These are phyloP conservation scores for Populus simonii DNA, from an alignment of 345 rosid genomes.

Conservation along the genomic window DNA sequence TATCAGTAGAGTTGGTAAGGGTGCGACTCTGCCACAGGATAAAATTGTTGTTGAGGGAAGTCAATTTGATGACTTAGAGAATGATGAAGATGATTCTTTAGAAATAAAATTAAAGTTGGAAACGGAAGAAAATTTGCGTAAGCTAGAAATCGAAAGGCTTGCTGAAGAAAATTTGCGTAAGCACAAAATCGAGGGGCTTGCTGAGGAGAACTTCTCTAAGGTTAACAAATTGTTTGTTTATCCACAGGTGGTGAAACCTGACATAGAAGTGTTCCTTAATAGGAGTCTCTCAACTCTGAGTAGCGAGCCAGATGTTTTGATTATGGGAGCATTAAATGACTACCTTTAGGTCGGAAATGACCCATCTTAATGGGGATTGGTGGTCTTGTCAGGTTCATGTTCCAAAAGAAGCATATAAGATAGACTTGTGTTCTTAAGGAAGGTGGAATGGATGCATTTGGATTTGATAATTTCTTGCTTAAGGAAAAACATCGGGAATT, in stretches of 20 bases:
- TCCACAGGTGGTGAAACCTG: conserved; percentile 55
- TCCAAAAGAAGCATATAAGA: conserved; percentile 84
- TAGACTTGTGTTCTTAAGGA: conserved; percentile 84
- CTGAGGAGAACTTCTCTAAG: conserved; percentile 41
- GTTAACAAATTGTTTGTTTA: conserved; percentile 64
- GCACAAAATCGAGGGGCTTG: conserved; percentile 61
- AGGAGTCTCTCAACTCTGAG: conserved; percentile 54
- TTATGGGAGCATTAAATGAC: conserved; percentile 90
- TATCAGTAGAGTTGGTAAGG: conserved; percentile 23
- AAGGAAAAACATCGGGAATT: conserved; percentile 79
- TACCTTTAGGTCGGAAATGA: conserved; percentile 62
- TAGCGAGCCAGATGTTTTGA: conserved; percentile 57
- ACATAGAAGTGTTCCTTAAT: conserved; percentile 71
- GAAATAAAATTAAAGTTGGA: conserved; percentile 28
- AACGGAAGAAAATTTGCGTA: conserved; percentile 18
- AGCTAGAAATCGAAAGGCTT: conserved; percentile 53
- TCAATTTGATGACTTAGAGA: conserved; percentile 6
- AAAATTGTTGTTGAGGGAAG: conserved; percentile 15
- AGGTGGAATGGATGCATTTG: conserved; percentile 65
- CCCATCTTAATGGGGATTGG: conserved; percentile 71
- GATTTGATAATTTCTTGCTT: conserved; percentile 81
- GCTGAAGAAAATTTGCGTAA: conserved; percentile 48
- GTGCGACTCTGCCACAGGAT: conserved; percentile 8
- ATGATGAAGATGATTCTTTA: conserved; percentile 35
- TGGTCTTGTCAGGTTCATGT: conserved; percentile 77